These are phyloP conservation scores for Nigrograna mackinnonii DNA, from an alignment of 2,329 filamentous ascomycete species.

Conservation along the genomic window DNA sequence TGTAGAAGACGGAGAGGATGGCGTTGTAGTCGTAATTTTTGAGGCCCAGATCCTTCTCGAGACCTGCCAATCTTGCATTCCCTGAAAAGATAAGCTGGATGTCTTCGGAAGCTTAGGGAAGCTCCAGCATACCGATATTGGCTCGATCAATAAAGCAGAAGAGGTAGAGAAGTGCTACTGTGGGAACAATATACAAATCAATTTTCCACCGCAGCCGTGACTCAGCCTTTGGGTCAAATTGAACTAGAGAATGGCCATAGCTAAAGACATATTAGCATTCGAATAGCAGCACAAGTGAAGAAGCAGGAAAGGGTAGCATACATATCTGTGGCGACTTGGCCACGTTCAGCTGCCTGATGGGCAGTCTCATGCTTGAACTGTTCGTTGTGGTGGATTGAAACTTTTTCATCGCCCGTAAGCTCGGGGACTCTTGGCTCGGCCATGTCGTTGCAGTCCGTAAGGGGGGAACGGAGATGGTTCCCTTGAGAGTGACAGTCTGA, in stretches of 20 bases:
- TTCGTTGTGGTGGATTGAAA: conserved; percentile 24
- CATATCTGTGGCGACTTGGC: conserved; percentile 36
- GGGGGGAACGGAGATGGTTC: background rate
- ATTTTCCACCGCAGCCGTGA: conserved; percentile 64
- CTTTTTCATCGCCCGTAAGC: conserved; percentile 15
- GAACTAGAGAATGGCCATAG: conserved; percentile 33
- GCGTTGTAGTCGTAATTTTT: conserved; percentile 69
- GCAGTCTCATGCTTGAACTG: conserved; percentile 28
- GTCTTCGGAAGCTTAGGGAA: background rate
- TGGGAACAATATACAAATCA: conserved; percentile 67
- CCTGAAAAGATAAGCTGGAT: conserved; percentile 44
- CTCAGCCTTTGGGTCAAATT: conserved; percentile 62
- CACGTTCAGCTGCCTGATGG: conserved; percentile 27
- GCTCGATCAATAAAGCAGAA: conserved; percentile 78
- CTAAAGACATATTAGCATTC: conserved; percentile 11
- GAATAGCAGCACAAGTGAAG: background rate
- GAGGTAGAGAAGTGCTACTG: conserved; percentile 67
- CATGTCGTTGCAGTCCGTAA: background rate
- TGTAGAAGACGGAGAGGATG: conserved; percentile 70
- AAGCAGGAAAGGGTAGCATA: conserved; percentile 11
- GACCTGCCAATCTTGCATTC: conserved; percentile 69
- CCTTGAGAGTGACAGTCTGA: background rate
- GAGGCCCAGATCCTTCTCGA: conserved; percentile 65
- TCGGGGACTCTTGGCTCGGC: background rate
- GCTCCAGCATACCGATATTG: conserved; percentile 63